phyloP scores from a whole-genome alignment of 1,284 basidiomycete species.

The Ganoderma multipileum region DNA sequence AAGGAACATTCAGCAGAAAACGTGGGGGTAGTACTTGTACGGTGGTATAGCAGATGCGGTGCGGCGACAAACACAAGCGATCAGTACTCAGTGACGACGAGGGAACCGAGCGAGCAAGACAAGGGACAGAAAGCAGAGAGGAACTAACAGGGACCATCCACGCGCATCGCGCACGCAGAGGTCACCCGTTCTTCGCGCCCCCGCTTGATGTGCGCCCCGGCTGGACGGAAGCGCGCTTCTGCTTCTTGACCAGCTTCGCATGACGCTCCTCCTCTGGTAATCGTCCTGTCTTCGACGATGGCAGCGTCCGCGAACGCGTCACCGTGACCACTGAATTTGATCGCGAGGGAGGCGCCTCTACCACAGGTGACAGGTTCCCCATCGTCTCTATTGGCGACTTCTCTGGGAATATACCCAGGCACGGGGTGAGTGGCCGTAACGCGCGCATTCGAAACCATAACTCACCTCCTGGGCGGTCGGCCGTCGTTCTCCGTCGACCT shows the following conservation, averaged over 20 bases:
- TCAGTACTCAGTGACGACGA: conserved; percentile 8
- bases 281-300: conserved; percentile 47
- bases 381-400: conserved; percentile 34
- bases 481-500: conserved; percentile 60
- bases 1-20: conserved; percentile 7
- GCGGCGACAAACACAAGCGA: conserved; percentile 12
- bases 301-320: conserved; percentile 67
- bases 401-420: conserved; percentile 20
- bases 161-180: not conserved
- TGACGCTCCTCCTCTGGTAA: conserved; percentile 45
- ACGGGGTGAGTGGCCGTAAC: not conserved
- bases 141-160: not conserved
- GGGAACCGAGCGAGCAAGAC: not conserved
- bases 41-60: conserved; percentile 23
- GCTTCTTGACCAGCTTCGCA: conserved; percentile 55
- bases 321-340: conserved; percentile 47
- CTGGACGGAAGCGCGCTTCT: conserved; percentile 52
- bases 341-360: conserved; percentile 46
- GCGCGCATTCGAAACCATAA: not conserved
- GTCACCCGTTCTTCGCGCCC: conserved; percentile 24
- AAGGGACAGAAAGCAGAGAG: not conserved
- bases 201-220: conserved; percentile 29
- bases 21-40: conserved; percentile 21
- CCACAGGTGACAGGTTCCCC: conserved; percentile 48
- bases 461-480: conserved; percentile 57